Base-by-base conservation (phyloP, 2,329 filamentous ascomycete genomes). In the Tolypocladium pustulatum region DNA sequence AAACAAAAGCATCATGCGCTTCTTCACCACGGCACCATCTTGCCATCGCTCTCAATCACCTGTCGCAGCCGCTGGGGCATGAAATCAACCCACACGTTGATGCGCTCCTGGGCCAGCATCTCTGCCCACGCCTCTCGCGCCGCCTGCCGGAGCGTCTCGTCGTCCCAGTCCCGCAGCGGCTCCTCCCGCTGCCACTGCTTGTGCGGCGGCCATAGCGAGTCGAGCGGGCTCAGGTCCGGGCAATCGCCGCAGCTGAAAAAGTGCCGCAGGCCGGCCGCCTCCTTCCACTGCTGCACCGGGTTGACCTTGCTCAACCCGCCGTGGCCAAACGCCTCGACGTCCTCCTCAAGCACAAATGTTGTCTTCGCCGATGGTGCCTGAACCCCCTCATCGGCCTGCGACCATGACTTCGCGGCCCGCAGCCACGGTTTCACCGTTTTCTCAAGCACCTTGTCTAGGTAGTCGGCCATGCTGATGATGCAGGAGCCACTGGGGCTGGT, bases 241-340 rank as follows among this genome's bases (percentile, higher is more conserved):
- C 71, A 71, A 53, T 74, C 72, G 8, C 71, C 68, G 57, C 72
- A 73, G 63, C 65, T 72, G 58, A 71, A 73, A 59, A 71, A 63
- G 63, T 65, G 67, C 32, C 67, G 64, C 34, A 74, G 61, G 1
- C 65, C 66, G 43, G 71, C 64, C 37, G 62, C 65, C 15, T 72
- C 69, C 59, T 73, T 74, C 72, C 72, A 73, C 62, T 68, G 63
- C 62, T 72, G 72, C 32, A 67, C 71, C 20, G 61, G 20, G 63
- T 72, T 73, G 58, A 68, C 64, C 61, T 73, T 74, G 66, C 70
- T 72, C 20, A 64, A 62, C 27, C 67, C 67, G 9, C 72, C 71
- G 57, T 73, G 71, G 6, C 71, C 72, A 58, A 72, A 73, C 0
- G 66, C 62, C 38, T 74, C 70, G 30, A 65, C 60, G 57, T 74